These are phyloP conservation scores for Cyberlindnera veronae DNA, from an alignment of 805 yeast species.

Conservation along the genomic window DNA sequence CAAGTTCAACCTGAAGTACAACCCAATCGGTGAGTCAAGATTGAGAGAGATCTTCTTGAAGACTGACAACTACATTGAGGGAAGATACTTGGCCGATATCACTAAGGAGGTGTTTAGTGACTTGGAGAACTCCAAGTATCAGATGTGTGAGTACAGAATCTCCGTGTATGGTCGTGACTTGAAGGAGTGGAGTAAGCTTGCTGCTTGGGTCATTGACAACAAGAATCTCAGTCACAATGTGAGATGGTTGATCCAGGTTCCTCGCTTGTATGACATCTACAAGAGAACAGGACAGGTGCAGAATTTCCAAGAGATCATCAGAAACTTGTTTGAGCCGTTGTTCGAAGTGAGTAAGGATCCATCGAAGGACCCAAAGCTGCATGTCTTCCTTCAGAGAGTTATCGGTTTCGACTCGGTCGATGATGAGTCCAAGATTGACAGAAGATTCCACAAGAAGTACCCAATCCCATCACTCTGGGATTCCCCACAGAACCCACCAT, in stretches of 20 bases:
- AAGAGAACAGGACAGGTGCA: slow-evolving; percentile 67
- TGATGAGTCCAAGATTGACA: slow-evolving; percentile 92
- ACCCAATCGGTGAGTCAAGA: slow-evolving; percentile 98
- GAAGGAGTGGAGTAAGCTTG: slow-evolving; percentile 94
- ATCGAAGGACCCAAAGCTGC: slow-evolving; percentile 81
- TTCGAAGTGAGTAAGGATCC: slow-evolving; percentile 91
- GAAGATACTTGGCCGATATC: slow-evolving; percentile 86
- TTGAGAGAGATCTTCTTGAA: slow-evolving; percentile 92
- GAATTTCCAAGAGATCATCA: slow-evolving; percentile 71
- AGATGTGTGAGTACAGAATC: slow-evolving; percentile 94
- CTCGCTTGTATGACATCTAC: slow-evolving; percentile 88
- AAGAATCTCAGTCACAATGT: slow-evolving; percentile 89
- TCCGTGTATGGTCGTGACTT: slow-evolving; percentile 88
- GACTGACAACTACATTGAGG: slow-evolving; percentile 90
- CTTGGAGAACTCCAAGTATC: slow-evolving; percentile 92
- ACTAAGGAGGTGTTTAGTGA: slow-evolving; percentile 93
- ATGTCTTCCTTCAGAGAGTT: slow-evolving; percentile 85
- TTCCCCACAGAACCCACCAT: slow-evolving; percentile 84
- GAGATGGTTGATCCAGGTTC: slow-evolving; percentile 95
- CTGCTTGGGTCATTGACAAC: slow-evolving; percentile 93
- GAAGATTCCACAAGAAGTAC: slow-evolving; percentile 73
- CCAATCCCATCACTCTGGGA: slow-evolving; percentile 89
- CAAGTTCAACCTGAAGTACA: slow-evolving; percentile 93
- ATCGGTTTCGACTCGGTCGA: slow-evolving; percentile 98
- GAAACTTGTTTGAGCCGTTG: slow-evolving; percentile 80